Conservation (phyloP, 2,329 filamentous ascomycete species). For the Aspergillus fischeri region DNA sequence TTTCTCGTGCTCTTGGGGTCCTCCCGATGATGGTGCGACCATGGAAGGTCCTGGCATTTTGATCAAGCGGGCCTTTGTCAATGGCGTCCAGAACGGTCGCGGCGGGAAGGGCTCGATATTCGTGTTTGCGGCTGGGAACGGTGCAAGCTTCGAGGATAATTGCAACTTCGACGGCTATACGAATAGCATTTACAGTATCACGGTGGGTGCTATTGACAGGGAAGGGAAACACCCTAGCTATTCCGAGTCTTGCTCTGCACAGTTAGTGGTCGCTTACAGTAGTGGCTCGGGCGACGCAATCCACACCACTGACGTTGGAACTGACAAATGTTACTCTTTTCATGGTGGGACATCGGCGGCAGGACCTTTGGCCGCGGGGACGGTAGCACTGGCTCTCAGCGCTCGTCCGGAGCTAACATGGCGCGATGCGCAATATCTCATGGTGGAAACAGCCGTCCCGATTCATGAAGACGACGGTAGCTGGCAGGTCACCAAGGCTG, state of each 20-base stretch:
- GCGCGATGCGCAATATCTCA: constrained; percentile 92
- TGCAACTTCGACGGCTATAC: constrained; percentile 99
- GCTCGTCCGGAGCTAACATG: constrained; percentile 82
- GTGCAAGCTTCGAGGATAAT: constrained; percentile 81
- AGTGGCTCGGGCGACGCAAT: constrained; percentile 86
- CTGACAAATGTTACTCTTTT: constrained; percentile 69
- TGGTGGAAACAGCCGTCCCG: constrained; percentile 76
- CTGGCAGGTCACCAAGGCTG: constrained; percentile 77
- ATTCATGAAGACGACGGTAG: constrained; percentile 69
- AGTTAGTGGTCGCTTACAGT: constrained; percentile 94
- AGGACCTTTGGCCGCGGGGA: constrained; percentile 85
- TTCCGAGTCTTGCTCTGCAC: constrained; percentile 92
- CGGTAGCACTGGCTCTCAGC: constrained; percentile 82
- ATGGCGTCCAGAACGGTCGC: constrained; percentile 84
- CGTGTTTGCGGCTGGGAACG: constrained; percentile 95
- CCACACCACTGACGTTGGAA: constrained; percentile 91
- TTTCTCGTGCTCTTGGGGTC: constrained; percentile 98
- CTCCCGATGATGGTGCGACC: constrained; percentile 83
- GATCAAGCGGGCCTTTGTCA: constrained; percentile 85
- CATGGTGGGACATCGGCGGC: constrained; percentile 96
- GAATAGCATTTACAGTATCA: constrained; percentile 98
- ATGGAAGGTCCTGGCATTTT: constrained; percentile 93
- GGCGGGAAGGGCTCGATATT: constrained; percentile 82
- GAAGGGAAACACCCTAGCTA: constrained; percentile 90
- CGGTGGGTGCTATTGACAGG: constrained; percentile 86